Evolutionary conservation across 106 monocot genomes (phyloP), one percentile per base, ranked within the genome.

Genomic region (Acorus calamus): DNA sequence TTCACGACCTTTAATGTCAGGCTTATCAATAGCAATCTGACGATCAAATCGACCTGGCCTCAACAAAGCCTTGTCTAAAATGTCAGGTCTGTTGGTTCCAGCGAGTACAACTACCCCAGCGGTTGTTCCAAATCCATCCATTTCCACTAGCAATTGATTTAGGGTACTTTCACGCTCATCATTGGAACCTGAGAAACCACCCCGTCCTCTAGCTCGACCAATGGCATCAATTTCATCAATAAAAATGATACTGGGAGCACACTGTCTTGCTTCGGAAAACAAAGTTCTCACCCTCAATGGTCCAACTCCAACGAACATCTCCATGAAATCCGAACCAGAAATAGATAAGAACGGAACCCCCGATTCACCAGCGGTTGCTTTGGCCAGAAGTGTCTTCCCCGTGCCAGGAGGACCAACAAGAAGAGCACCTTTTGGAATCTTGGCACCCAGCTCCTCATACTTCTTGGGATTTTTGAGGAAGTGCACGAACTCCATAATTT

Each of bases 251-350:
- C 92, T 88, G 46, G 92, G 92, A 42, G 92, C 88, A 78, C 79
- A 82, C 7, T 85, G 82, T 55, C 98, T 77, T 14, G 98, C 98
- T 83, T 98, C 98, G 67, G 83, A 79, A 67, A 98, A 98, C 57
- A 98, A 73, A 60, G 77, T 98, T 59, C 98, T 80, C 4, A 98
- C 98, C 60, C 91, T 80, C 14, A 88, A 85, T 45, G 98, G 98
- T 52, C 98, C 98, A 57, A 98, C 92, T 50, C 98, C 98, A 74
- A 98, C 98, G 79, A 98, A 98, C 91, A 98, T 98, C 72, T 98
- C 98, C 98, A 92, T 88, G 60, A 98, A 98, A 68, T 98, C 98
- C 46, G 98, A 98, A 68, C 92, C 98, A 72, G 98, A 88, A 46
- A 98, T 92, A n/a, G 88, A 98, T 57, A 98, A 66, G 49, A 98